phyloP scores from a whole-genome alignment of 169 alveolate species.

The Plasmodium fragile region DNA sequence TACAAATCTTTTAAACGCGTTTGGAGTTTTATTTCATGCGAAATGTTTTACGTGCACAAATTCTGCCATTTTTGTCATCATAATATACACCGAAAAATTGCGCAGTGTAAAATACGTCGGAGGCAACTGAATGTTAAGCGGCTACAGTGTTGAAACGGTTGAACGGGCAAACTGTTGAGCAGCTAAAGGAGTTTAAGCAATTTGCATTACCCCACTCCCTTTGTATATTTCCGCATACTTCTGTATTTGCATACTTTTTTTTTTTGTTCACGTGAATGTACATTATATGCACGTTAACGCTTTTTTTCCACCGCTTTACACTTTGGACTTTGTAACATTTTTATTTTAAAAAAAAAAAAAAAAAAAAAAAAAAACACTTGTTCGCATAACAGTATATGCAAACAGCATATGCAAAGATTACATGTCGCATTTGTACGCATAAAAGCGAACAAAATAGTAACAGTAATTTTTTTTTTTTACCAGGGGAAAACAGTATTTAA shows the following conservation, averaged over 20 bases:
- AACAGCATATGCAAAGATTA: not conserved
- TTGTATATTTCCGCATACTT: not conserved
- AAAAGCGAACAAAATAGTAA: not conserved
- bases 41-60: not conserved
- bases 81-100: not conserved
- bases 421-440: not conserved
- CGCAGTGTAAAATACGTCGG: not conserved
- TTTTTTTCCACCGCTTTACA: not conserved
- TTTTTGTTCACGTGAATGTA: not conserved
- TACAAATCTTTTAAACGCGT: not conserved
- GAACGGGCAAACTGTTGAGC: not conserved
- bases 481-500: conserved; percentile 9
- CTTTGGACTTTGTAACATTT: conserved; percentile 9
- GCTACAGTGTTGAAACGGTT: not conserved
- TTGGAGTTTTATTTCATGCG: not conserved
- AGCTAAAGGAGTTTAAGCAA: not conserved
- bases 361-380: not conserved
- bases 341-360: not conserved
- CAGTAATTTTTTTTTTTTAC: not conserved
- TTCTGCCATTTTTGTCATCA: not conserved
- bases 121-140: not conserved
- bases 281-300: not conserved
- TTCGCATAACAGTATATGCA: not conserved
- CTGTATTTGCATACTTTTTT: not conserved
- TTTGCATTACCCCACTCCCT: not conserved